Base-by-base conservation (phyloP, 2,329 filamentous ascomycete species). In the Aaosphaeria arxii region DNA sequence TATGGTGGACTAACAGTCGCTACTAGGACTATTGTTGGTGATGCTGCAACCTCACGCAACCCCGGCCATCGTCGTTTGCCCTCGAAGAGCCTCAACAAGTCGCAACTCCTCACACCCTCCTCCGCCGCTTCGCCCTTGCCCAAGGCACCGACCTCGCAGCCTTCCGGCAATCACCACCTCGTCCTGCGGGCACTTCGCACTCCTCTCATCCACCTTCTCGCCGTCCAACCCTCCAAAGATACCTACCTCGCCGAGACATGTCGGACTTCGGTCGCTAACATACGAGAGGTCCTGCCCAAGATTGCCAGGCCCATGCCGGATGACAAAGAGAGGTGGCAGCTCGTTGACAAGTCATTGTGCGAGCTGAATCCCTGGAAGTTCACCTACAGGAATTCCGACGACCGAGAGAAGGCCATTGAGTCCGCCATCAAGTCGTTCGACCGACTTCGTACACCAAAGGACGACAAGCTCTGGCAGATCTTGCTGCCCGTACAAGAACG, bases 381-480 rank as follows among this genome's bases (percentile, higher is more conserved):
- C 59, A 74, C 74, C 9, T 86, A 85, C 63, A 75, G 74, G 30
- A 75, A 70, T 35, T 61, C 76, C 42, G 75, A 80, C 42, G 79
- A 85, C 48, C 75, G 83, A 13, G 73, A 84, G 52, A 71, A 77
- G 45, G 83, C 82, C 30, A 81, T 86, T 57, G 78, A 84, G 53
- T 80, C 80, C 66, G 82, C 83, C 46, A 78, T 85, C 58, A 78
- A 77, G 45, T 81, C 83, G 40, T 86, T 82, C 63, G 83, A 86
- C 65, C 77, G 83, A 45, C 74, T 81, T 67, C 75, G 83, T 30
- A 70, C 86, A 13, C 77, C 78, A 5, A 80, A 80, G 53, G 75
- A 79, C 35, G 83, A 86, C 59, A 79, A 79, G 59, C 69, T 82
- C 17, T 86, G 83, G 83, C 82, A 86, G 67, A 74, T 74, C 54